Conservation (phyloP, 352 stramenopile genomes). For the Thraustochytrium striatum region DNA sequence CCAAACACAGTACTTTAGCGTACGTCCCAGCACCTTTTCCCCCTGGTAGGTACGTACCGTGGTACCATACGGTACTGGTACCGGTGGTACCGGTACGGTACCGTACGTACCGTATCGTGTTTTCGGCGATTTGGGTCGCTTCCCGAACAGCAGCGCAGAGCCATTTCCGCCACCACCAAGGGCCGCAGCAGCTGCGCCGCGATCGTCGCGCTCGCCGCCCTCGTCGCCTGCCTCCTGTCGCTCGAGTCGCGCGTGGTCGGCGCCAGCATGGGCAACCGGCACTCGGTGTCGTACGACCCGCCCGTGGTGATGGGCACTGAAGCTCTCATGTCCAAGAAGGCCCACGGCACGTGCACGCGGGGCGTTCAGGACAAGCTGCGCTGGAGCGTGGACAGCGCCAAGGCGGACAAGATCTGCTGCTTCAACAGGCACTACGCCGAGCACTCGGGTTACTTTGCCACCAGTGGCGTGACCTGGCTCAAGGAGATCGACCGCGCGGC, state of each 20-base stretch:
- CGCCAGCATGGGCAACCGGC: background rate
- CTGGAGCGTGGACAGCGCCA: constrained; percentile 63
- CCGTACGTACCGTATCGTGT: no score
- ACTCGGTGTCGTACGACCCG: constrained; percentile 15
- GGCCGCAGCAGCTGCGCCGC: background rate
- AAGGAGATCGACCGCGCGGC: constrained; percentile 49
- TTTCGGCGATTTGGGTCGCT: background rate
- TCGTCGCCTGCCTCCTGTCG: no score
- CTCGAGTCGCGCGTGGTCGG: background rate
- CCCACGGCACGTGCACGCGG: constrained; percentile 60
- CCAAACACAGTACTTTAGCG: no score
- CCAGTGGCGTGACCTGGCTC: constrained; percentile 8
- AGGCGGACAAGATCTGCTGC: constrained; percentile 69
- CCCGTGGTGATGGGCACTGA: constrained; percentile 48
- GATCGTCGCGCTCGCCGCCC: background rate
- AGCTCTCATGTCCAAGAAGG: constrained; percentile 65
- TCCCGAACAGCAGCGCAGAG: background rate
- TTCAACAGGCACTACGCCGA: constrained; percentile 74
- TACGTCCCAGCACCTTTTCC: no score
- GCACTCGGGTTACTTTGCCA: constrained; percentile 66
- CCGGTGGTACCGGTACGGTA: no score
- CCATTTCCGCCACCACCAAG: background rate
- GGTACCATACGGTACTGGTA: no score
- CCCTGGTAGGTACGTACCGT: no score
- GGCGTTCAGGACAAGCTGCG: constrained; percentile 65